Conservation (phyloP, 805 yeast species). For the Kuraishia molischiana region DNA sequence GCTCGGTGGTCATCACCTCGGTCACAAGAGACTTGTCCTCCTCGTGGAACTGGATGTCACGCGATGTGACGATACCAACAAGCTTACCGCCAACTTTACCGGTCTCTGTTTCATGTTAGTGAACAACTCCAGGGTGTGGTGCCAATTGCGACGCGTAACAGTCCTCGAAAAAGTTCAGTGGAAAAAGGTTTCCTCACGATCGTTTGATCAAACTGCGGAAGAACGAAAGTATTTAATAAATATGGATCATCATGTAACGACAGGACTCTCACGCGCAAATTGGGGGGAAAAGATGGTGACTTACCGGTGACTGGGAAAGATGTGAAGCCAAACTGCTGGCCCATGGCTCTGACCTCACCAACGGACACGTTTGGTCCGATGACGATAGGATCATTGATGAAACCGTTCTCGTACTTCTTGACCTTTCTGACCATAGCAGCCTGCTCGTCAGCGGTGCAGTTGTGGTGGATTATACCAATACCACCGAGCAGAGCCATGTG, state of each 20-base stretch:
- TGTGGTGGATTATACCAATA: conserved; percentile 97
- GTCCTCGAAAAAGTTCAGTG: conserved; percentile 22
- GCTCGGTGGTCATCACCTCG: conserved; percentile 83
- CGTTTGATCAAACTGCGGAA: conserved; percentile 92
- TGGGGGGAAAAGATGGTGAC: too few species aligned
- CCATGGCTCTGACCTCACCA: conserved; percentile 67
- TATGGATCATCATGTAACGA: conserved; percentile 44
- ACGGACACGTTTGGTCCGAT: conserved; percentile 70
- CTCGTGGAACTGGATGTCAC: conserved; percentile 94
- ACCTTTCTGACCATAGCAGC: conserved; percentile 97
- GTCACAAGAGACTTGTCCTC: conserved; percentile 50
- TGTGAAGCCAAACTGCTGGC: conserved; percentile 75
- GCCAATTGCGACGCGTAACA: too few species aligned
- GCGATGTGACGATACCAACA: conserved; percentile 91
- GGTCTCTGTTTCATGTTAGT: conserved; percentile 38
- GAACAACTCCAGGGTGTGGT: too few species aligned
- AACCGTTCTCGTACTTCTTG: conserved; percentile 95
- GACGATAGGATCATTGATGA: conserved; percentile 89
- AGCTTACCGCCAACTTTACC: conserved; percentile 86
- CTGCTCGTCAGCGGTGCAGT: conserved; percentile 93
- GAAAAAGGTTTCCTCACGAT: conserved; percentile 78
- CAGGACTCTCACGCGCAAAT: too few species aligned
- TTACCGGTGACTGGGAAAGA: conserved; percentile 99
- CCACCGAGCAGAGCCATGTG: conserved; percentile 98
- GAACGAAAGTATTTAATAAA: conserved; percentile 92